These are phyloP conservation scores for Fomitopsis pulvina DNA, from an alignment of 768 basidiomycete species.

Conservation along the genomic window DNA sequence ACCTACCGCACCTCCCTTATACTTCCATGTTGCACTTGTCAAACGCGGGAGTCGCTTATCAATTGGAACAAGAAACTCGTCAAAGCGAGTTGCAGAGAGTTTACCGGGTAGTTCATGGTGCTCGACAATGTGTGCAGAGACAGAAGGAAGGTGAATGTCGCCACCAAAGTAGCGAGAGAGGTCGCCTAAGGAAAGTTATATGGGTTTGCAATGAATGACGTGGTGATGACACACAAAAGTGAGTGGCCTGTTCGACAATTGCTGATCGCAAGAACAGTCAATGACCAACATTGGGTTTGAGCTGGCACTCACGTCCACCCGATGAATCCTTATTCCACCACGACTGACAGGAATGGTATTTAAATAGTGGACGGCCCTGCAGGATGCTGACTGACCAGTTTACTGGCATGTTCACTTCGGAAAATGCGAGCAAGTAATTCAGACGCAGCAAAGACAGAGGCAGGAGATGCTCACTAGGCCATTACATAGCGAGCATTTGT, in stretches of 20 bases:
- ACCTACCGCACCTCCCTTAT: conserved; percentile 36
- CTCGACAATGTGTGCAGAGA: conserved; percentile 35
- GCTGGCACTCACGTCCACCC: conserved; percentile 16
- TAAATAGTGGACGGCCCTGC: background rate
- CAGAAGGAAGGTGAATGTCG: conserved; percentile 27
- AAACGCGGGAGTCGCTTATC: conserved; percentile 42
- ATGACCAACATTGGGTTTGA: background rate
- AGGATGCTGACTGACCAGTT: conserved; percentile 6
- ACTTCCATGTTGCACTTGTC: conserved; percentile 41
- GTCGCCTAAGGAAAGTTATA: conserved; percentile 19
- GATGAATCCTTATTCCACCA: conserved; percentile 22
- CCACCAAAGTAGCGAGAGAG: conserved; percentile 45
- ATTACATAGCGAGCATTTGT: conserved; percentile 43
- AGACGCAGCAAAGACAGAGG: background rate
- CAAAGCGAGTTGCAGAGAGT: conserved; percentile 36
- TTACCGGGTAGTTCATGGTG: conserved; percentile 36
- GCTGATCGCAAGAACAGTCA: conserved; percentile 6
- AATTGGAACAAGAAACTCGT: conserved; percentile 34
- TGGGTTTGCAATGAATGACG: background rate
- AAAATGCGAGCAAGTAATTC: background rate
- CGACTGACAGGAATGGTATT: background rate
- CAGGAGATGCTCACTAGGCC: conserved; percentile 23
- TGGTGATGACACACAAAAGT: conserved; percentile 26
- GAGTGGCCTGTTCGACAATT: conserved; percentile 36
- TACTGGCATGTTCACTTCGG: conserved; percentile 18